phyloP scores from a whole-genome alignment of 805 yeast species.

The Maudiozyma barnettii region DNA sequence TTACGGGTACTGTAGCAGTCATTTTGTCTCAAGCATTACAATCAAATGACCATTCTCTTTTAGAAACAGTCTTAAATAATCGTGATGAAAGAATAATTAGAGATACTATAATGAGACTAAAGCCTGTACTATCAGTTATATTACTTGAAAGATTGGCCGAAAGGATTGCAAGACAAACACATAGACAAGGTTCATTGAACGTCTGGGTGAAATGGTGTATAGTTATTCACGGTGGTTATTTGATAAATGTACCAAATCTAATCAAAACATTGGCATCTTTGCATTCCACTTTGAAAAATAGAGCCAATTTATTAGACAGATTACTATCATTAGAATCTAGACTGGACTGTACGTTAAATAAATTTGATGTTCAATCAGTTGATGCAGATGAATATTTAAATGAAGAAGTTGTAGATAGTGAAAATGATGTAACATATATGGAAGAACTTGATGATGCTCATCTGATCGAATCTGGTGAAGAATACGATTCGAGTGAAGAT shows the following conservation, averaged over 20 bases:
- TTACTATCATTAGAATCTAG: slow-evolving; percentile 77
- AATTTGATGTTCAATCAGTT: slow-evolving; percentile 43
- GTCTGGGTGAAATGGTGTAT: slow-evolving; percentile 86
- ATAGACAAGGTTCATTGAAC: slow-evolving; percentile 42
- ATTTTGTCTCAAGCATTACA: slow-evolving; percentile 82
- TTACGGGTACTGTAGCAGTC: slow-evolving; percentile 71
- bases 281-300: slow-evolving; percentile 54
- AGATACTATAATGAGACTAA: slow-evolving; percentile 46
- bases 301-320: slow-evolving; percentile 60
- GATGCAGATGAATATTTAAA: slow-evolving; percentile 33
- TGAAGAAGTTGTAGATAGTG: slow-evolving; percentile 29
- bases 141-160: slow-evolving; percentile 54
- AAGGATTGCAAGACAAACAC: slow-evolving; percentile 48
- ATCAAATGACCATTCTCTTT: slow-evolving; percentile 74
- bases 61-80: slow-evolving; percentile 68
- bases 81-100: slow-evolving; percentile 44
- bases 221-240: slow-evolving; percentile 70
- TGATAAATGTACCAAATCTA: slow-evolving; percentile 37
- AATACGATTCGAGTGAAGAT: slow-evolving; percentile 6
- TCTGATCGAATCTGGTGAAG: slow-evolving; percentile 11
- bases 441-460: slow-evolving; percentile 5
- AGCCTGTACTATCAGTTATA: slow-evolving; percentile 43
- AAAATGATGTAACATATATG: slow-evolving; percentile 6
- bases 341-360: slow-evolving; percentile 60
- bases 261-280: slow-evolving; percentile 50